Base-by-base conservation (phyloP, 495 filamentous ascomycete species). In the Penicillium parvum region DNA sequence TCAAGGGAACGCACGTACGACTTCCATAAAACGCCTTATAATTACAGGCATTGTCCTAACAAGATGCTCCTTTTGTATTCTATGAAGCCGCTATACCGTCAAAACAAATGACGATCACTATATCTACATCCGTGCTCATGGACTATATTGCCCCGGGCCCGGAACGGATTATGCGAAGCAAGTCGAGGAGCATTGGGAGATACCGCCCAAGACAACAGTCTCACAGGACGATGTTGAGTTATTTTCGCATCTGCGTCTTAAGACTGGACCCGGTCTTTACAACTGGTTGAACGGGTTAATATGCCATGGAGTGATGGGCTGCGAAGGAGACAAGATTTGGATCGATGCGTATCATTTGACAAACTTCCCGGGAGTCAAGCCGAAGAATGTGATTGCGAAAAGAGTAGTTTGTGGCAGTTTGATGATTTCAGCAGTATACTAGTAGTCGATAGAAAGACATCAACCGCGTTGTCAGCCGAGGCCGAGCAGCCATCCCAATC, bases 261-360 rank as follows among this genome's bases (percentile, higher is more conserved):
- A 64, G 43, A 45, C 61, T 2, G 58, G 60, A 3, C 42, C 49
- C 0, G 58, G 58, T 0, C 57, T 50, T 25, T 64, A 66, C 34
- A 66, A 66, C 22, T 64, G 57, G 58, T 43, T 64, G 35, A 62
- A 66, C 48, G 60, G 58, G 15, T 28, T 61, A 35, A 54, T 66
- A 0, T 66, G 60, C 36, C 34, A 64, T 15, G 60, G 60, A 2
- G 60, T 64, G 1, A 66, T 66, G 63, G 55, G 19, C 17, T 60
- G 63, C 26, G 51, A 51, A 26, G 46, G 42, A 5, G 58, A 61
- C 21, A 58, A 52, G 43, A 60, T 66, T 41, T 45, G 61, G 34
- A 61, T 63, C 18, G 62, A 66, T 52, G 60, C 57, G 21, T 66
- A 66, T 32, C 45, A 60, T 43, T 43, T 66, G 25, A 66, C 60